Evolutionary conservation across 306 rosid species (phyloP).

Genomic region (Malus sylvestris): DNA sequence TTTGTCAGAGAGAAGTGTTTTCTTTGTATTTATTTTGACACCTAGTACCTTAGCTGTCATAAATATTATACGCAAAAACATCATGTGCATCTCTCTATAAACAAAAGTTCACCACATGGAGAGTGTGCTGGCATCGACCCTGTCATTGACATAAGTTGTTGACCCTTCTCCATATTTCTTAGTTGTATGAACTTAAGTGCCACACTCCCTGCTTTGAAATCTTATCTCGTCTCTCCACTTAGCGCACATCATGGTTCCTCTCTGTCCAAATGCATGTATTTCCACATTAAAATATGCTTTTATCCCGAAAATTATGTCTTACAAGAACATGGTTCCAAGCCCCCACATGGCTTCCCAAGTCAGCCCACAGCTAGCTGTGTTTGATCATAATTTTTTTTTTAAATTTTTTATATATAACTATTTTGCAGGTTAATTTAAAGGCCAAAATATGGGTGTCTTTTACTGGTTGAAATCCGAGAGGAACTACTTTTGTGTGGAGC

Average conservation of each 20-base stretch:
- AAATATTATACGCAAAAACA: background rate
- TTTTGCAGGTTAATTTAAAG: background rate
- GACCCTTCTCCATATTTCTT: slow-evolving; percentile 17
- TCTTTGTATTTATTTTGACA: background rate
- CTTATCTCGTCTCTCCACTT: slow-evolving; percentile 8
- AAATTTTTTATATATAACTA: background rate
- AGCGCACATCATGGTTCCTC: slow-evolving; percentile 13
- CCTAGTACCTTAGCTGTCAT: slow-evolving; percentile 3
- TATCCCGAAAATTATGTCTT: slow-evolving; percentile 9
- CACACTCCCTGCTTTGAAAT: slow-evolving; percentile 6
- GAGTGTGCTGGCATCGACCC: slow-evolving; percentile 45
- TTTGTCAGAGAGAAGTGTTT: background rate
- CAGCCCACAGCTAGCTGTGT: slow-evolving; percentile 14
- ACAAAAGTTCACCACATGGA: slow-evolving; percentile 51
- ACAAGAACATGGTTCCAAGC: slow-evolving; percentile 34
- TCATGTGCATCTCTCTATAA: slow-evolving; percentile 11
- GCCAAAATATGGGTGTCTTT: background rate
- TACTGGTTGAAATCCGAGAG: background rate
- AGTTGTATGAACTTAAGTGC: slow-evolving; percentile 25
- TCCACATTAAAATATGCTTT: slow-evolving; percentile 8
- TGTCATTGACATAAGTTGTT: slow-evolving; percentile 25
- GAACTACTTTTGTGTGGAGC: slow-evolving; percentile 8
- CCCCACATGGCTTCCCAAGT: slow-evolving; percentile 48
- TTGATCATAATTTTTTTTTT: slow-evolving; percentile 11
- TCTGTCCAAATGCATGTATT: background rate